A percentile compares a stretch with the other conserved stretches of the same genome.
phyloP scores from a whole-genome alignment of 2,329 filamentous ascomycete genomes.

The Onygena corvina region DNA sequence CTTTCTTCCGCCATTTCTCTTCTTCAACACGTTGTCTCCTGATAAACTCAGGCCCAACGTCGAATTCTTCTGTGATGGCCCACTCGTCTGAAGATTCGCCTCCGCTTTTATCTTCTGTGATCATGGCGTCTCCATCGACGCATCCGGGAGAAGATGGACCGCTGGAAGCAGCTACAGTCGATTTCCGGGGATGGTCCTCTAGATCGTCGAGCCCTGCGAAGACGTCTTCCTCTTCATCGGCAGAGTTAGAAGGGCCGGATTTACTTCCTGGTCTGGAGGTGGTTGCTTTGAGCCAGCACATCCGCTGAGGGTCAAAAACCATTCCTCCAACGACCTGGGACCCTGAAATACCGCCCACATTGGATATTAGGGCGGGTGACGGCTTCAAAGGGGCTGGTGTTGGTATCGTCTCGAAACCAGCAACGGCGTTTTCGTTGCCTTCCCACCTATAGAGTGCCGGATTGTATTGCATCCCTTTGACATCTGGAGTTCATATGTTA shows the following conservation, averaged over 20 bases:
- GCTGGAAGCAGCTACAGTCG: slow-evolving; percentile 13
- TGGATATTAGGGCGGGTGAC: slow-evolving; percentile 66
- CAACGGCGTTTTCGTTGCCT: slow-evolving; percentile 79
- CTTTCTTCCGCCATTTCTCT: slow-evolving; percentile 77
- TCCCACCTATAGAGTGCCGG: slow-evolving; percentile 81
- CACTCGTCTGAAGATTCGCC: slow-evolving; percentile 53
- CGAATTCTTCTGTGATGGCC: slow-evolving; percentile 90
- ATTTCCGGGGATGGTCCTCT: slow-evolving; percentile 47
- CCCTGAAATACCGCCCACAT: slow-evolving; percentile 70
- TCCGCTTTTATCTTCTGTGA: slow-evolving; percentile 29
- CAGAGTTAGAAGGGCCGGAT: slow-evolving; percentile 40
- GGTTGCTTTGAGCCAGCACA: slow-evolving; percentile 88
- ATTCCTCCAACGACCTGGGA: slow-evolving; percentile 94
- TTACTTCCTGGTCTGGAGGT: slow-evolving; percentile 30
- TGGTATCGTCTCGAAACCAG: slow-evolving; percentile 58
- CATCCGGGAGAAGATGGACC: slow-evolving; percentile 10
- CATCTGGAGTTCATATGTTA: slow-evolving; percentile 40
- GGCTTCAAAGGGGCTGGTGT: slow-evolving; percentile 33
- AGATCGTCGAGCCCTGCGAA: slow-evolving; percentile 93
- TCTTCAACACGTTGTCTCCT: slow-evolving; percentile 82
- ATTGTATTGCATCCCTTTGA: slow-evolving; percentile 96
- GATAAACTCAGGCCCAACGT: slow-evolving; percentile 90
- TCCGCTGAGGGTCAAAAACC: slow-evolving; percentile 92
- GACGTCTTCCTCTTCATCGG: slow-evolving; percentile 74
- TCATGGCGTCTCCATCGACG: slow-evolving; percentile 21